Evolutionary conservation across 2,329 filamentous ascomycete species (phyloP), one percentile per base, ranked within the genome.

Genomic region (Ascocoryne sarcoides): DNA sequence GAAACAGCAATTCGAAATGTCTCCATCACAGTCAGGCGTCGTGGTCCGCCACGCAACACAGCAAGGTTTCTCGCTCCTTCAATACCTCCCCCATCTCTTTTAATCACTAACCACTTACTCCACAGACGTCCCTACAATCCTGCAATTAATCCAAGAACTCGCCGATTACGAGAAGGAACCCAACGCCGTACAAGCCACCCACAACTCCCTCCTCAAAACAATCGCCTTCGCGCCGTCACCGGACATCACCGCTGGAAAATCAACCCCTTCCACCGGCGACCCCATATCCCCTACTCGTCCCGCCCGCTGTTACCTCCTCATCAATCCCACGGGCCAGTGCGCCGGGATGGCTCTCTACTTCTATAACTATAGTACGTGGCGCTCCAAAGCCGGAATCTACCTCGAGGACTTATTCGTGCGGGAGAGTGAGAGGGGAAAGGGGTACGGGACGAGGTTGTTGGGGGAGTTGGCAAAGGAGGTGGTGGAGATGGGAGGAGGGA

Each of bases 321-420:
- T 70, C 51, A 60, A 61, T 1, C 65, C 69, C 19, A 62, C 65
- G 4, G 62, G 67, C 9, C 58, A 65, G 29, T 61, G 61, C 0
- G 84, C 77, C 0, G 87, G 83, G 35, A 86, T 95, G 75, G 88
- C 88, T 1, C 65, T 95, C 30, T 95, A 88, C 66, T 96, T 94
- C 62, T 88, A 90, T 70, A 96, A 90, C 65, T 96, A 95, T 65
- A 87, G 81, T 57, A 95, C 90, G 0, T 96, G 92, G 92, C 76
- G 84, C 7, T 76, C 84, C n/a, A 76, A 75, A 33, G 78, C 89
- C 0, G 90, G 90, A 2, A 84, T 98, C 57, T 95, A 93, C 62
- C 79, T 96, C 28, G 90, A 96, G 62, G 90, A 96, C 58, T 68
- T 96, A n/a, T 95, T 82, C 56, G 86, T 98, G 30, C 71, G 78